Conservation (phyloP, 2,329 filamentous ascomycete genomes). For the Fusarium clavum region DNA sequence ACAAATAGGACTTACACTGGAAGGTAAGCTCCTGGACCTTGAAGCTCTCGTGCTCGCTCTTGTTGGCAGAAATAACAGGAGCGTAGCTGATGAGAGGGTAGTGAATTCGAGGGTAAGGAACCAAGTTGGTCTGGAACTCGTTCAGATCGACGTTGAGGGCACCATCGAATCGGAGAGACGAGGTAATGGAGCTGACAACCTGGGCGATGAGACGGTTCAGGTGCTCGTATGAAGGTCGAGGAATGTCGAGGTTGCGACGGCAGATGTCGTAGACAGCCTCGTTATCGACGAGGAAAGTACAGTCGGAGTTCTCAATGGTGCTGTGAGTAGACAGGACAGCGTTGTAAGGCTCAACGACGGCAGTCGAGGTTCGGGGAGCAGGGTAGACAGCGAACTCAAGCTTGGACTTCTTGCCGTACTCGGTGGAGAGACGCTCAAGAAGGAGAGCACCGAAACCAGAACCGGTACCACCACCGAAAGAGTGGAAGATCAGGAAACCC, state of each 20-base stretch:
- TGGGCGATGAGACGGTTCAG: slow-evolving; percentile 79
- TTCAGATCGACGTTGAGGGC: slow-evolving; percentile 80
- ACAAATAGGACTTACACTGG: slow-evolving; percentile 67
- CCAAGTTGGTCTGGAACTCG: slow-evolving; percentile 83
- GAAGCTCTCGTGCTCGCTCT: slow-evolving; percentile 89
- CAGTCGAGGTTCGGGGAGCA: slow-evolving; percentile 75
- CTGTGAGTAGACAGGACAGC: slow-evolving; percentile 79
- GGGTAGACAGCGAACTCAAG: slow-evolving; percentile 80
- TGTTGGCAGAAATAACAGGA: slow-evolving; percentile 76
- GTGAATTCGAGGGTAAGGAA: slow-evolving; percentile 79
- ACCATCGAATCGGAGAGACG: slow-evolving; percentile 77
- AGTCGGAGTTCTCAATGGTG: slow-evolving; percentile 82
- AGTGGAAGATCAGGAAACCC: slow-evolving; percentile 81
- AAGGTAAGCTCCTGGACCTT: slow-evolving; percentile 82
- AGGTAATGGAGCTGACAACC: slow-evolving; percentile 80
- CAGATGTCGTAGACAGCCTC: slow-evolving; percentile 82
- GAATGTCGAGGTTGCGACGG: slow-evolving; percentile 76
- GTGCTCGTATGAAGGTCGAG: slow-evolving; percentile 76
- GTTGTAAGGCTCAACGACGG: slow-evolving; percentile 80
- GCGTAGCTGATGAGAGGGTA: slow-evolving; percentile 80
- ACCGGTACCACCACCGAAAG: slow-evolving; percentile 78
- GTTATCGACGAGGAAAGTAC: slow-evolving; percentile 81
- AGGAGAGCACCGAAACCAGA: slow-evolving; percentile 79
- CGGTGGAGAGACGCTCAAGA: slow-evolving; percentile 77
- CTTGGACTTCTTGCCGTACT: slow-evolving; percentile 83